Evolutionary conservation across 2,329 filamentous ascomycete genomes (phyloP).

Genomic region (Ceratocystis huliohia): DNA sequence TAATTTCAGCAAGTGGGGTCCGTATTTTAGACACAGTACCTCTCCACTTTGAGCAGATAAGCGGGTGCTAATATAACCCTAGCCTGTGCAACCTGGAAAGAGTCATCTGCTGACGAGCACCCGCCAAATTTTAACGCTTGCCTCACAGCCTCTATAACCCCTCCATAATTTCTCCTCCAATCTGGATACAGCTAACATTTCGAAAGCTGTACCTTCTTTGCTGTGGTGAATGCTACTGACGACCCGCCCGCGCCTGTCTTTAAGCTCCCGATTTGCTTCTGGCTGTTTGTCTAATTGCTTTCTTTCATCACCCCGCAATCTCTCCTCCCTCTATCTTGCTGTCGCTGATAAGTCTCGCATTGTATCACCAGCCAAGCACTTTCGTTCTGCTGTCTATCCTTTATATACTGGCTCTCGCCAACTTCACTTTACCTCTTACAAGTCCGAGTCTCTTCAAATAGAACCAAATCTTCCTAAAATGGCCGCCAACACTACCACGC

Average conservation of each 20-base stretch:
- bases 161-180: not conserved
- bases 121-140: slow-evolving; percentile 13
- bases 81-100: slow-evolving; percentile 5
- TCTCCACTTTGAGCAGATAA: not conserved
- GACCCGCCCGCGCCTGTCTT: not conserved
- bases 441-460: not conserved
- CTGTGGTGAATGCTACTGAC: slow-evolving; percentile 16
- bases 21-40: not conserved
- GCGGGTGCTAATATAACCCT: slow-evolving; percentile 8
- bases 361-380: slow-evolving; percentile 5
- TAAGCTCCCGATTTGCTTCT: not conserved
- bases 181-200: slow-evolving; percentile 14
- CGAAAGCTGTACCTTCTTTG: slow-evolving; percentile 10
- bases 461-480: slow-evolving; percentile 28
- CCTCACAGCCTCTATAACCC: slow-evolving; percentile 3
- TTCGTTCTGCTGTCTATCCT: not conserved
- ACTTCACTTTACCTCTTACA: not conserved
- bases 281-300: not conserved
- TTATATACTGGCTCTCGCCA: not conserved
- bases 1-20: not conserved
- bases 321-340: slow-evolving; percentile 5
- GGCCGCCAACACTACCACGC: slow-evolving; percentile 52
- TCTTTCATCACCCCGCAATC: not conserved
- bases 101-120: slow-evolving; percentile 7
- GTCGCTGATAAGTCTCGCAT: slow-evolving; percentile 2